Base-by-base conservation (phyloP, 2,329 filamentous ascomycete genomes). In the Blastomyces parvus region DNA sequence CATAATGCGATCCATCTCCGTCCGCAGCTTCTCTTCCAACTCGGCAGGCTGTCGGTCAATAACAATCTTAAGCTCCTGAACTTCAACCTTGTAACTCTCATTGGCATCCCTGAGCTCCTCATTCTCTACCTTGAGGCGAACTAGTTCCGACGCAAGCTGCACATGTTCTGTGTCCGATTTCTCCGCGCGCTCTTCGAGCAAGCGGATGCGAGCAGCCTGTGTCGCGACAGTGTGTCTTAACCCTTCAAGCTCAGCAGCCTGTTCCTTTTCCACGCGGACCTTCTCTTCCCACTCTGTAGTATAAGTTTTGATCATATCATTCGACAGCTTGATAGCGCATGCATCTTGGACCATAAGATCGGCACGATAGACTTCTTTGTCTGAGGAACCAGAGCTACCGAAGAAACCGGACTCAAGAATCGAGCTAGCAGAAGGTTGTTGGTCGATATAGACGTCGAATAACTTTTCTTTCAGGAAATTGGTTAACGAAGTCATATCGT, bases 331-430 rank as follows among this genome's bases (percentile, higher is more conserved):
- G 60, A 97, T 83, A 42, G 89, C 88, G 72, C 92, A 96, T 0
- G 94, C 94, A 75, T 99, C 94, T 65, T 89, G 88, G 17, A 99
- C 90, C 65, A 99, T 85, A 69, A 94, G 86, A 74, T 99, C 94
- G 19, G 94, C 94, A 59, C 92, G 87, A 74, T 99, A 99, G 7
- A 99, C 86, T 73, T 97, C 94, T 76, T 96, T 97, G 73, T 99
- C 94, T 14, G 91, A 84, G 68, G 86, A 87, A 42, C 90, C 91
- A 30, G 91, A 93, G 73, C 88, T 93, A 65, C 94, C 94, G 72
- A 99, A 99, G 81, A 99, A 99, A 17, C 94, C 94, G 53, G 91
- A 96, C 75, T 99, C 94, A 0, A 97, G 84, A 58, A 99, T 88
- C 19, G 91, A 96, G 60, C 87, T 91, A n/a, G 91, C 88, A 2